Evolutionary conservation across 108 stramenopile species (phyloP), one percentile per base, ranked within the genome.

Genomic region (Cyclotella baltica): DNA sequence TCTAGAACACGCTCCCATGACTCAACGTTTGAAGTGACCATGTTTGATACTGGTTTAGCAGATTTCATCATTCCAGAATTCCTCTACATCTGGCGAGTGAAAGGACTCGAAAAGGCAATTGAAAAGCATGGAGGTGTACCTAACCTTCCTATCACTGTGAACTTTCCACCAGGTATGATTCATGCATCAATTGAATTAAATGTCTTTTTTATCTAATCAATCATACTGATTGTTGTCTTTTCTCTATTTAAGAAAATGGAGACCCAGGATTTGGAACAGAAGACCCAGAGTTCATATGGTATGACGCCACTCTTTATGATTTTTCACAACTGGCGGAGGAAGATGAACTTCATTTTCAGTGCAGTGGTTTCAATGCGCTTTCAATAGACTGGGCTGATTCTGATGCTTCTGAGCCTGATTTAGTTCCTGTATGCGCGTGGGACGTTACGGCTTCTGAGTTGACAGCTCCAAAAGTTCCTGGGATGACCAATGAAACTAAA

Each of bases 1-100:
- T 80, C 84, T 23, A 69, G 68, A 37, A 87, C 91, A 8, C 67
- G 88, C 40, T 67, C 80, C 22, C 55, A n/a, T 34, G 57, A 64
- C 23, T 72, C 76, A 46, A 81, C 81, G 37, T 96, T 96, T 64
- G 94, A 96, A 78, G 92, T 93, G 30, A 86, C 83, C 27, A 28
- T 95, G 16, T 96, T 96, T 78, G 90, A 92, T 69, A 87, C 70
- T 56, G 78, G 86, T 16, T 65, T 86, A 31, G 64, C 78, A 25
- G 92, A 93, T 29, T 93, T 84, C 40, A 62, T 96, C 29, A 76
- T 92, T 55, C 92, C 94, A 5, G 86, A 89, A 28, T 67, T 65
- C 20, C 73, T 92, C 25, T 96, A 88, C 62, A 67, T 68, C 4
- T 88, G 80, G 67, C 75, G 88, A 33, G 27, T 90, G 6, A 19